phyloP scores from a whole-genome alignment of 106 monocot genomes.

The Apostasia shenzhenica region DNA sequence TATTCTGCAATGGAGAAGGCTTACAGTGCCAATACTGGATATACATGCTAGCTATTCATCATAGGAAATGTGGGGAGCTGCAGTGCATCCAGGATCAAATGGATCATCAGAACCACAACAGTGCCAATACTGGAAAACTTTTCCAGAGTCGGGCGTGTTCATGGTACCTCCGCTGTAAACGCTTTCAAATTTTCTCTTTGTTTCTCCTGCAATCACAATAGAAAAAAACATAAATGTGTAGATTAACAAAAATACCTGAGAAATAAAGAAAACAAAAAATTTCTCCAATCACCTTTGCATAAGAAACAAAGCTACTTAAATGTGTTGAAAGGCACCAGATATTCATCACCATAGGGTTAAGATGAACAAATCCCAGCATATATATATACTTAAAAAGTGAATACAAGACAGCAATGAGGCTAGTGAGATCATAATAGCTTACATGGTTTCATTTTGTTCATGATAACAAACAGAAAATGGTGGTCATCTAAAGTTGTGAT shows the following conservation, averaged over 20 bases:
- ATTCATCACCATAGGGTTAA: too few species aligned
- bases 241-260: not conserved
- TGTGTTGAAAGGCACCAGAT: too few species aligned
- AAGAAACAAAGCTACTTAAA: not conserved
- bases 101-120: conserved; percentile 93
- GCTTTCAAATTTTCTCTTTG: conserved; percentile 93
- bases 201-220: conserved; percentile 53
- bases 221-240: not conserved
- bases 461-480: too few species aligned
- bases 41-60: conserved; percentile 35
- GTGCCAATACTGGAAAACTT: conserved; percentile 88
- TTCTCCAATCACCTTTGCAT: not conserved
- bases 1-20: too few species aligned
- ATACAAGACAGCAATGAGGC: too few species aligned
- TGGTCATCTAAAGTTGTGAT: too few species aligned
- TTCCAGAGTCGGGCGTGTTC: conserved; percentile 72
- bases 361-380: too few species aligned
- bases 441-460: too few species aligned
- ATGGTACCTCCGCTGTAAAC: conserved; percentile 83
- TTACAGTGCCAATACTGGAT: too few species aligned
- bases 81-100: conserved; percentile 78
- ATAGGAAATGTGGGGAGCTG: conserved; percentile 73
- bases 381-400: too few species aligned
- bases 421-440: too few species aligned
- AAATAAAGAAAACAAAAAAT: not conserved